Conservation (phyloP, 2,329 filamentous ascomycete genomes). For the Helotiales sp. region DNA sequence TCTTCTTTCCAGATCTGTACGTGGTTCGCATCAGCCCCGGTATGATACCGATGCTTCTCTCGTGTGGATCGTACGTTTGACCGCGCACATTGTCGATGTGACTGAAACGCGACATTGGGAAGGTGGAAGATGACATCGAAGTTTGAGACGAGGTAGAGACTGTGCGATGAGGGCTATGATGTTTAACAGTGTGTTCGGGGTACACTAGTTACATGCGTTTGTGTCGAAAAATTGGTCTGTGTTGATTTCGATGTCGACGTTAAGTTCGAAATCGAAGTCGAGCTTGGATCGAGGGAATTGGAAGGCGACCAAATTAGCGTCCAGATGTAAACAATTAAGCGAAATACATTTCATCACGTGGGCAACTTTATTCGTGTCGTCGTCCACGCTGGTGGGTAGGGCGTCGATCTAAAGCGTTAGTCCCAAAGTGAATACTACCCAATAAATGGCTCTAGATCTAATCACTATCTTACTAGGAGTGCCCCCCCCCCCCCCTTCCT, state of each 20-base stretch:
- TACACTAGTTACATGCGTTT: too few relatives aligned
- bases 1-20: not conserved
- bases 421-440: too few relatives aligned
- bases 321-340: not conserved
- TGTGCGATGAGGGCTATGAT: not conserved
- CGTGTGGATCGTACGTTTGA: not conserved
- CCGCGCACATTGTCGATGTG: too few relatives aligned
- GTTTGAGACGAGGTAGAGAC: not conserved
- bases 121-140: not conserved
- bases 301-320: not conserved
- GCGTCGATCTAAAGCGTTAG: too few relatives aligned
- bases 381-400: too few relatives aligned
- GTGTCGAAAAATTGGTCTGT: too few relatives aligned
- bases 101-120: not conserved
- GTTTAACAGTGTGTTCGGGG: not conserved
- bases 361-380: not conserved
- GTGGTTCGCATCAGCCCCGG: not conserved
- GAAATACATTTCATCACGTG: not conserved
- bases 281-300: not conserved
- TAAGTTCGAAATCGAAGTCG: not conserved
- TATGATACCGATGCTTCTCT: not conserved
- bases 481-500: too few relatives aligned
- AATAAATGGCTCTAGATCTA: too few relatives aligned
- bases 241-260: too few relatives aligned
- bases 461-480: too few relatives aligned